Evolutionary conservation across 805 yeast genomes (phyloP), one percentile per base, ranked within the genome.

Genomic region (Lipomyces starkeyi): DNA sequence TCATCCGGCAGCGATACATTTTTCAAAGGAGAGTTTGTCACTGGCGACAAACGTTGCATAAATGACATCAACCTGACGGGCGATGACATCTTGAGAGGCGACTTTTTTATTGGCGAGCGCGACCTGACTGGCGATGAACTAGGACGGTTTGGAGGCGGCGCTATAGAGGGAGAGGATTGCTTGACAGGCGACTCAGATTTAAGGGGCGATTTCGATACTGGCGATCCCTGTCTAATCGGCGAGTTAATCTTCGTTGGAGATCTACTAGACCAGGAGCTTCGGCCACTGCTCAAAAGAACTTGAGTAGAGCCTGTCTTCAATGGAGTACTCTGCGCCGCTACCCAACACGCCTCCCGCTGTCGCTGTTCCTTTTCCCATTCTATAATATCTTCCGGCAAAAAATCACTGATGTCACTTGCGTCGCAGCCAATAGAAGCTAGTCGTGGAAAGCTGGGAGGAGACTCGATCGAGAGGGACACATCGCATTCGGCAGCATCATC

Each of bases 321-420:
- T 8, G 59, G 64, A 14, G 61, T 60, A 9, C 34, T 58, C 13
- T n/a, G 34, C 29, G 65, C 59, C 9, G 69, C 25, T 3, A 65
- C 35, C 70, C 70, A 66, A 49, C 59, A 64, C 3, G 59, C 63
- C 29, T 66, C 70, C 22, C 35, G 62, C 52, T 53, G 34, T 11
- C 70, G 59, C 34, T 59, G 60, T 34, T 66, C 64, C 17, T 52
- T 54, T 37, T 66, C 70, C 70, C 70, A 66, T 25, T 59, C 58
- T 49, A 54, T 64, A 32, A 66, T 66, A 22, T 56, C 59, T 27
- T 63, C 70, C 7, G 70, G 68, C 22, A 37, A 62, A 52, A 20
- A 40, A 32, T 14, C 67, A 20, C 65, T 62, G 40, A 62, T 62
- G 13, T 62, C 65, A 17, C 57, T 13, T 7, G 34, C 13, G n/a